Conservation (phyloP, 306 rosid genomes). For the Geum urbanum region DNA sequence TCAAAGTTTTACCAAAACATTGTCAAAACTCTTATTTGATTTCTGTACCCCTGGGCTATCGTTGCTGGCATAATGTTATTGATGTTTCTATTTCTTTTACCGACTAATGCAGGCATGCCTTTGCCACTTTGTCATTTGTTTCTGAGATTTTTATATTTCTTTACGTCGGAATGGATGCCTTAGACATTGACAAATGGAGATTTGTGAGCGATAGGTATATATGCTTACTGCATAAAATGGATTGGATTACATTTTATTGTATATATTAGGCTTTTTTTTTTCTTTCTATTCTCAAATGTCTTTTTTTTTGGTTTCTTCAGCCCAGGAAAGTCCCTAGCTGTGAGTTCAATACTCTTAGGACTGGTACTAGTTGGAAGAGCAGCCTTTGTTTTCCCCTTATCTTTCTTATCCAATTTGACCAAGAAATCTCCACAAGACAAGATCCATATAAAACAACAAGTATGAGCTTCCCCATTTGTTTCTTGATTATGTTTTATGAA, state of each 20-base stretch:
- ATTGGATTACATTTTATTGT: not conserved
- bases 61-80: not conserved
- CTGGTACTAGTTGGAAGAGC: constrained; percentile 91
- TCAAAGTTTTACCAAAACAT: constrained; percentile 6
- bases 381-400: constrained; percentile 86
- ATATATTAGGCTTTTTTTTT: constrained; percentile 16
- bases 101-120: constrained; percentile 67
- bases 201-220: constrained; percentile 65
- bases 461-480: constrained; percentile 28
- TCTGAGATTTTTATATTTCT: constrained; percentile 93
- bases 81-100: constrained; percentile 19
- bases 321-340: constrained; percentile 75
- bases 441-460: constrained; percentile 79
- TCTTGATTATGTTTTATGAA: not conserved
- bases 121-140: constrained; percentile 83
- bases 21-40: constrained; percentile 16
- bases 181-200: constrained; percentile 97
- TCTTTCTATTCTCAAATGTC: not conserved
- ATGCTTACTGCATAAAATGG: constrained; percentile 14
- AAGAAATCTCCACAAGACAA: constrained; percentile 62
- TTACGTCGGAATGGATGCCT: constrained; percentile 96
- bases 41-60: constrained; percentile 9
- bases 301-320: constrained; percentile 31
- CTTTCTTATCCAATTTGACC: constrained; percentile 72
- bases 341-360: constrained; percentile 78